Percentiles rank a stretch among this genome's conserved stretches.
Evolutionary conservation across 192 early-diverging fungal genomes (phyloP).

Genomic region (Umbelopsis isabellina): DNA sequence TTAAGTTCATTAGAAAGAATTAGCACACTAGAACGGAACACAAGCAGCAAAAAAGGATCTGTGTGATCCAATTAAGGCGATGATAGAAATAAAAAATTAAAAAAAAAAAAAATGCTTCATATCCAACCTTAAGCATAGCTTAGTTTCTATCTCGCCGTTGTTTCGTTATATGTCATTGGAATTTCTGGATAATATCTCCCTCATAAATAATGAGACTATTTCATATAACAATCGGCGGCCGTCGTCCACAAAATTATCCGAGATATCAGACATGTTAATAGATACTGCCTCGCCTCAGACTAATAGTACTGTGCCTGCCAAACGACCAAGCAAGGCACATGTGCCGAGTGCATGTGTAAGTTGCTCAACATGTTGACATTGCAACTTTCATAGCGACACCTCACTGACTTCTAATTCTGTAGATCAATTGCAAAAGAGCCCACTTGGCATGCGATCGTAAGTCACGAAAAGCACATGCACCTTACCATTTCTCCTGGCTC

Average conservation of each 20-base stretch:
- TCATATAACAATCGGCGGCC: not conserved
- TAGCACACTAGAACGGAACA: too few relatives aligned
- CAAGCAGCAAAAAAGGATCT: too few relatives aligned
- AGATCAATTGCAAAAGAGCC: conserved; percentile 81
- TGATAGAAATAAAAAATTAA: not conserved
- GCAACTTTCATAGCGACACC: not conserved
- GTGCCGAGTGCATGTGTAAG: conserved; percentile 80
- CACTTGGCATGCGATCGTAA: conserved; percentile 87
- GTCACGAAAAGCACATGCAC: conserved; percentile 27
- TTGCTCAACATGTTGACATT: not conserved
- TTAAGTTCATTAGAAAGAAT: too few relatives aligned
- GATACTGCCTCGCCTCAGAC: conserved; percentile 1
- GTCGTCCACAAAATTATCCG: conserved; percentile 13
- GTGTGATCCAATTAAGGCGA: conserved; percentile 1
- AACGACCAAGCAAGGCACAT: conserved; percentile 65
- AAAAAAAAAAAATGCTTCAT: conserved; percentile 17
- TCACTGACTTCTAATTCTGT: not conserved
- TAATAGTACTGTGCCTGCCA: conserved; percentile 8
- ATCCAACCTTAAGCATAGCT: not conserved
- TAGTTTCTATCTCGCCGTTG: conserved; percentile 8
- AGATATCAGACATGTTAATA: conserved; percentile 12
- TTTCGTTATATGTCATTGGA: conserved; percentile 14
- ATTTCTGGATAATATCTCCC: conserved; percentile 16
- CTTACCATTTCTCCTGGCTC: conserved; percentile 43
- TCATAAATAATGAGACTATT: conserved; percentile 21